Conservation (phyloP, 1,139 yeast genomes). For the Lizanozyma gosingica region DNA sequence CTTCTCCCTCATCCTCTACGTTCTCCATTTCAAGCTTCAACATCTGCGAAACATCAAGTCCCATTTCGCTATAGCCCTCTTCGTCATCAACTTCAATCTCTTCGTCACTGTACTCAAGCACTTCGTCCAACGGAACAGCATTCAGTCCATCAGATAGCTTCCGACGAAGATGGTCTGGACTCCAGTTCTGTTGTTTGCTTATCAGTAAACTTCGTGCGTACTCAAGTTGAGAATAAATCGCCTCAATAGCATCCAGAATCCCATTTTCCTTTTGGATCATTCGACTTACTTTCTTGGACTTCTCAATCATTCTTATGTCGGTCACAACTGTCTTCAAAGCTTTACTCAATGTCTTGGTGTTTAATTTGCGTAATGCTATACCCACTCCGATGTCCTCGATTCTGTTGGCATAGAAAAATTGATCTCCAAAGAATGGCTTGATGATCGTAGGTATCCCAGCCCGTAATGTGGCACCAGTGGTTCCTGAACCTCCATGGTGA, state of each 20-base stretch:
- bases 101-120: constrained; percentile 4
- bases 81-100: constrained; percentile 8
- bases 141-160: constrained; percentile 14
- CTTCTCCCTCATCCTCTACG: constrained; percentile 3
- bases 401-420: constrained; percentile 79
- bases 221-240: constrained; percentile 70
- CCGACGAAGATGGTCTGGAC: constrained; percentile 6
- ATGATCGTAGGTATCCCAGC: constrained; percentile 85
- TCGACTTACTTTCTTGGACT: constrained; percentile 54
- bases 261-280: constrained; percentile 68
- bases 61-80: constrained; percentile 5
- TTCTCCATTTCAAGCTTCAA: constrained; percentile 3
- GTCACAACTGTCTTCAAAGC: constrained; percentile 65
- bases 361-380: constrained; percentile 56
- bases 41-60: constrained; percentile 2
- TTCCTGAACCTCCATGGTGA: constrained; percentile 97
- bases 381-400: constrained; percentile 93
- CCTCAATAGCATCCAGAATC: constrained; percentile 64
- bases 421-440: constrained; percentile 96
- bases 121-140: constrained; percentile 11
- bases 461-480: constrained; percentile 85
- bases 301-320: constrained; percentile 55
- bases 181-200: constrained; percentile 16
- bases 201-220: constrained; percentile 53
- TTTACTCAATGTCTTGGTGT: constrained; percentile 49